Percentiles rank a stretch among this genome's conserved stretches.
Evolutionary conservation across 805 yeast species (phyloP).

Genomic region (Ogataea chonburiensis): DNA sequence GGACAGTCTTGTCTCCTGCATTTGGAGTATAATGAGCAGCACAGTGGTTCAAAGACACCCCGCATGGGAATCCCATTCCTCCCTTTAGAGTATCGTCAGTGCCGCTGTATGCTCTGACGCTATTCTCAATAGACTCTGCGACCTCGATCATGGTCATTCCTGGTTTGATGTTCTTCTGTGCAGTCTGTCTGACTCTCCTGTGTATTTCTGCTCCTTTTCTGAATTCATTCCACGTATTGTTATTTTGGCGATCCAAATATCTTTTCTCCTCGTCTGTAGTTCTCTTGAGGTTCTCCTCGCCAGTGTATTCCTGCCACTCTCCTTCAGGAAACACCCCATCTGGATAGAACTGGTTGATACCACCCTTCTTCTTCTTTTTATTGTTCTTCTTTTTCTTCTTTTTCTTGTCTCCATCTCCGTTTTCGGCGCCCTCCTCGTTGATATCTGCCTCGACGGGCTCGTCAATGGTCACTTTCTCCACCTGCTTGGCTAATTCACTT

Average conservation of each 20-base stretch:
- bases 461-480: constrained; percentile 4
- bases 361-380: constrained; percentile 57
- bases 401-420: constrained; percentile 30
- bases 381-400: constrained; percentile 58
- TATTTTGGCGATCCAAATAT: constrained; percentile 64
- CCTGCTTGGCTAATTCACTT: constrained; percentile 4
- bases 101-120: constrained; percentile 67
- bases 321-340: constrained; percentile 82
- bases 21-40: constrained; percentile 99
- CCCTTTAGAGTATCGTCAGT: constrained; percentile 63
- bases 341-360: constrained; percentile 66
- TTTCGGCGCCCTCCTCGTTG: constrained; percentile 13
- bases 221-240: constrained; percentile 76
- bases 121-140: constrained; percentile 85
- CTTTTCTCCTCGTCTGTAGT: constrained; percentile 86
- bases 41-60: constrained; percentile 85
- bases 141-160: constrained; percentile 91
- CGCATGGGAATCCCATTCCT: constrained; percentile 99
- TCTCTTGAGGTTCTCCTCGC: constrained; percentile 64
- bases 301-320: constrained; percentile 74
- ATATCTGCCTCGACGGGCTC: constrained; percentile 2
- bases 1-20: constrained; percentile 82
- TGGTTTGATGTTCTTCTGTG: constrained; percentile 72
- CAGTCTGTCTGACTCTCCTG: constrained; percentile 81
- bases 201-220: constrained; percentile 97